A percentile compares a stretch with the other conserved stretches of the same genome.
Conservation (phyloP, 805 yeast species). For the Torulaspora microellipsoides region DNA sequence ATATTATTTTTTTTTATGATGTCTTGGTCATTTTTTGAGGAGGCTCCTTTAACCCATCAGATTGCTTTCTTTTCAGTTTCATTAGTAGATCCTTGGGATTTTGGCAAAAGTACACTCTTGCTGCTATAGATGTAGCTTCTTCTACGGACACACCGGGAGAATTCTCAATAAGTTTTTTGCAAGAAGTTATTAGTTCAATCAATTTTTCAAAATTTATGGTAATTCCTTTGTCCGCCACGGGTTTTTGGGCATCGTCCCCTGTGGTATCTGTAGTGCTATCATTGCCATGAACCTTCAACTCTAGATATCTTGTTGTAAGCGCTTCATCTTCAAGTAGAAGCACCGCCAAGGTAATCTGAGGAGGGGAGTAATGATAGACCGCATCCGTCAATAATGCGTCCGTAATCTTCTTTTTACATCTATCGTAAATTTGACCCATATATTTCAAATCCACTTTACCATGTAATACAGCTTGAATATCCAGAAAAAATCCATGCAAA, state of each 20-base stretch:
- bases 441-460: constrained; percentile 48
- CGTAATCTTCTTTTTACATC: constrained; percentile 58
- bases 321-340: constrained; percentile 62
- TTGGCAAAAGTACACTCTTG: constrained; percentile 56
- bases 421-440: constrained; percentile 66
- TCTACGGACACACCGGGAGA: constrained; percentile 49
- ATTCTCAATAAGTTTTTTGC: constrained; percentile 44
- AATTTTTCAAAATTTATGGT: constrained; percentile 40
- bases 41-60: constrained; percentile 1
- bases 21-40: no score
- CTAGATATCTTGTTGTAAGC: constrained; percentile 61
- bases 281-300: constrained; percentile 48
- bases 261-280: constrained; percentile 10
- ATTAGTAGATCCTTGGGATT: constrained; percentile 54
- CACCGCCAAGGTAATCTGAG: constrained; percentile 91
- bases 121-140: constrained; percentile 58
- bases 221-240: constrained; percentile 4
- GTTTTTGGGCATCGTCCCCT: constrained; percentile 17
- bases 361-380: constrained; percentile 78
- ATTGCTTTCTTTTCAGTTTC: constrained; percentile 43
- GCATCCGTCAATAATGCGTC: constrained; percentile 75
- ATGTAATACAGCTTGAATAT: constrained; percentile 60
- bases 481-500: constrained; percentile 91
- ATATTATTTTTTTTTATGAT: no score
- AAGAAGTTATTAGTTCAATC: constrained; percentile 42